Percentiles rank a stretch among this genome's conserved stretches.
These are phyloP conservation scores for Metarhizium guizhouense DNA, from an alignment of 2,329 filamentous ascomycete species.

Conservation along the genomic window DNA sequence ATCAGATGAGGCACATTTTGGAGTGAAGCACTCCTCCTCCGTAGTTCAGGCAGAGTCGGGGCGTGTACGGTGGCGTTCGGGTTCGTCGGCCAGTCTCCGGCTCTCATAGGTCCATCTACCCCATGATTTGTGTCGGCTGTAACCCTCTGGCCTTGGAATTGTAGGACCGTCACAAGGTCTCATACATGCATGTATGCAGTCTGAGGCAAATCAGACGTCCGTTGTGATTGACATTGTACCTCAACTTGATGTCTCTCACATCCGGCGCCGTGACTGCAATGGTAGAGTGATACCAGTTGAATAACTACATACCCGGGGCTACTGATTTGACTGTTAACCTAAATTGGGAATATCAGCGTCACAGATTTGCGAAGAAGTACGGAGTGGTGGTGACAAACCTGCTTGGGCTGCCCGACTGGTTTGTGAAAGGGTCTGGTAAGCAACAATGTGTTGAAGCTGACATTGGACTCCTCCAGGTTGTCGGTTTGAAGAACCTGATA, in stretches of 20 bases:
- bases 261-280: neutral
- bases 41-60: neutral
- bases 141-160: neutral
- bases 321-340: neutral
- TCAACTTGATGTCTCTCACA: neutral
- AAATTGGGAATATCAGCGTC: neutral
- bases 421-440: neutral
- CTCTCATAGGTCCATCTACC: neutral
- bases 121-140: neutral
- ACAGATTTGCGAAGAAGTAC: neutral
- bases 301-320: neutral
- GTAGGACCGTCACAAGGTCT: neutral
- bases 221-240: neutral
- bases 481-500: no score
- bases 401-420: neutral
- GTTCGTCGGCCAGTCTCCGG: neutral
- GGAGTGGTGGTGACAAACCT: neutral
- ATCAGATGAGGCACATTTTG: neutral
- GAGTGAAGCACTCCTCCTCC: neutral
- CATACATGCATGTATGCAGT: neutral
- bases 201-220: neutral
- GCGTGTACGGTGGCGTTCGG: neutral
- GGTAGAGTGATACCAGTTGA: neutral
- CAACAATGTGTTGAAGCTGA: no score
- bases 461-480: no score